These are phyloP conservation scores for Talaromyces sp. DNA, from an alignment of 2,329 filamentous ascomycete genomes.

Conservation along the genomic window DNA sequence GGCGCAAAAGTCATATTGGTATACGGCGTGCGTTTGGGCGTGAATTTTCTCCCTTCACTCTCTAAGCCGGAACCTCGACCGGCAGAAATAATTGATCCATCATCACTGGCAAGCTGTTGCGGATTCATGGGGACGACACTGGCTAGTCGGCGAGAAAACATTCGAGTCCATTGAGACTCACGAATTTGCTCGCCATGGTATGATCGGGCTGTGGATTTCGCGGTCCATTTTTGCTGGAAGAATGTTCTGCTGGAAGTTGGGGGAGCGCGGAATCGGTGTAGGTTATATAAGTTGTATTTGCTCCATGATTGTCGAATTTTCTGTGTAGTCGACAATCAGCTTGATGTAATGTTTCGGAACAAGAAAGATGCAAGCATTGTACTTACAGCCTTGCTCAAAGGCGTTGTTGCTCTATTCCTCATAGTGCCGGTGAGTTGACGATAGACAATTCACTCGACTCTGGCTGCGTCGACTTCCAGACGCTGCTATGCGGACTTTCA, in stretches of 20 bases:
- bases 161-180: constrained; percentile 89
- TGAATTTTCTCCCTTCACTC: constrained; percentile 24
- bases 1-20: constrained; percentile 96
- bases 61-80: constrained; percentile 67
- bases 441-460: background rate
- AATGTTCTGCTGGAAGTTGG: constrained; percentile 60
- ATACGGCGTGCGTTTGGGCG: constrained; percentile 64
- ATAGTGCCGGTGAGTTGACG: constrained; percentile 32
- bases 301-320: constrained; percentile 96
- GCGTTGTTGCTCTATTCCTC: constrained; percentile 45
- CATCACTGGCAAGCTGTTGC: constrained; percentile 70
- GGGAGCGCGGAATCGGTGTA: constrained; percentile 56
- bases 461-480: background rate
- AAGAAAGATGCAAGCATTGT: background rate
- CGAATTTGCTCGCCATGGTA: constrained; percentile 96
- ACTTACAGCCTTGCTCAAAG: constrained; percentile 41
- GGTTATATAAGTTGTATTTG: constrained; percentile 94
- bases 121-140: constrained; percentile 84
- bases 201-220: constrained; percentile 76
- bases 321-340: constrained; percentile 46
- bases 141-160: constrained; percentile 79
- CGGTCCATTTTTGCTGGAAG: constrained; percentile 97
- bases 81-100: constrained; percentile 78
- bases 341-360: background rate
- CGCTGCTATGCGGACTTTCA: constrained; percentile 28